Conservation (phyloP, 768 basidiomycete species). For the Boletales sp. region DNA sequence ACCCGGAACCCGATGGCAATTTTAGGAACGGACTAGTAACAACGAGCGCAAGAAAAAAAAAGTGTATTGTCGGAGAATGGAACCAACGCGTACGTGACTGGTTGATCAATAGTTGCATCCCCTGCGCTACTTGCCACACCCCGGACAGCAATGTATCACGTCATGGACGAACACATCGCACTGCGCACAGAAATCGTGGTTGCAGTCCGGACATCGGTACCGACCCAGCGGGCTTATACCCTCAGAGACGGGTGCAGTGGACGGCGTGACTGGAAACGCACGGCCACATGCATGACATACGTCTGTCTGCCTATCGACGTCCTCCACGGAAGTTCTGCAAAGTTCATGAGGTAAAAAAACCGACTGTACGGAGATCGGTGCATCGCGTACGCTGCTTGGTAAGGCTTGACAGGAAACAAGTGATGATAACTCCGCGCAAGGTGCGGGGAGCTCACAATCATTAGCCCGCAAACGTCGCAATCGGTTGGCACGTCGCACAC, state of each 20-base stretch:
- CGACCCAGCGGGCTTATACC: slow-evolving; percentile 83
- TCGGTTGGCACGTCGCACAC: slow-evolving; percentile 98
- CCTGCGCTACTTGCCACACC: slow-evolving; percentile 55
- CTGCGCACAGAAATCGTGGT: slow-evolving; percentile 86
- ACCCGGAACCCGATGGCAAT: too few species aligned
- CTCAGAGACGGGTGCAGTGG: slow-evolving; percentile 41
- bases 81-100: background rate
- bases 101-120: background rate
- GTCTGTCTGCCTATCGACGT: slow-evolving; percentile 31
- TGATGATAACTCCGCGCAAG: slow-evolving; percentile 95
- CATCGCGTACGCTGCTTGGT: slow-evolving; percentile 71
- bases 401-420: slow-evolving; percentile 90
- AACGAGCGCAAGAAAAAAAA: too few species aligned
- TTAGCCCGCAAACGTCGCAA: slow-evolving; percentile 93
- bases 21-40: too few species aligned
- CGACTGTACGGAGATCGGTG: slow-evolving; percentile 1
- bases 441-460: slow-evolving; percentile 98
- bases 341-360: background rate
- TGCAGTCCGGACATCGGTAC: slow-evolving; percentile 86
- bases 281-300: slow-evolving; percentile 80
- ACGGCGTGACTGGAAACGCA: slow-evolving; percentile 51
- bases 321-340: slow-evolving; percentile 39
- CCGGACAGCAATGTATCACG: slow-evolving; percentile 92
- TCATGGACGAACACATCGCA: slow-evolving; percentile 98
- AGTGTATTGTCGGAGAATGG: background rate